A percentile compares a stretch with the other conserved stretches of the same genome.
These are phyloP conservation scores for Globisporangium abappressorium DNA, from an alignment of 352 stramenopile genomes.

Conservation along the genomic window DNA sequence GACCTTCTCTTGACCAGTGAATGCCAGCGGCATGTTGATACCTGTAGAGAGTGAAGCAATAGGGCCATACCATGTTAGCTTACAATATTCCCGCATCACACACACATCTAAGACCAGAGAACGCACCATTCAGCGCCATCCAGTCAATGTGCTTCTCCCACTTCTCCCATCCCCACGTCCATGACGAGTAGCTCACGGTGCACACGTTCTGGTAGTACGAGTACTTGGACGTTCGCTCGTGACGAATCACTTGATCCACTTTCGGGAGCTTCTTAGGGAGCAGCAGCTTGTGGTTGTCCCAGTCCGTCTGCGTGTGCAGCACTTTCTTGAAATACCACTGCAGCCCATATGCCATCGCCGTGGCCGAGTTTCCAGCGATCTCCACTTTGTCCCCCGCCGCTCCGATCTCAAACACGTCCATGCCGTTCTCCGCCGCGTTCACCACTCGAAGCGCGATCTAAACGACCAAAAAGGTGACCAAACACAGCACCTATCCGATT, in stretches of 20 bases:
- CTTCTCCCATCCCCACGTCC: constrained; percentile 82
- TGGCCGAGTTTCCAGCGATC: constrained; percentile 51
- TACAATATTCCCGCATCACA: neutral
- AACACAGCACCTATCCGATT: neutral
- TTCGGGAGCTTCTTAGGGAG: constrained; percentile 50
- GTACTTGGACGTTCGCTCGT: constrained; percentile 71
- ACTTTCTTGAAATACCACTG: constrained; percentile 78
- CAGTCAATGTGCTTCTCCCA: constrained; percentile 92
- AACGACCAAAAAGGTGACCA: neutral
- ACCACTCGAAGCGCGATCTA: constrained; percentile 57
- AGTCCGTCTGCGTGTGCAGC: constrained; percentile 77
- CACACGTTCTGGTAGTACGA: constrained; percentile 93
- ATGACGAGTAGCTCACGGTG: constrained; percentile 90
- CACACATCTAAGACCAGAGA: neutral
- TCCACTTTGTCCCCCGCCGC: constrained; percentile 44
- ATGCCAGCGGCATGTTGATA: constrained; percentile 90
- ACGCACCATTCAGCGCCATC: constrained; percentile 88
- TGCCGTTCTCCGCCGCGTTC: constrained; percentile 28
- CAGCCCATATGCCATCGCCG: constrained; percentile 64
- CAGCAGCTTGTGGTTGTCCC: constrained; percentile 73
- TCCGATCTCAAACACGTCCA: constrained; percentile 68
- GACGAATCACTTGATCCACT: constrained; percentile 28
- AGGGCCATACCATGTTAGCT: neutral
- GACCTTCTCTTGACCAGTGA: constrained; percentile 88
- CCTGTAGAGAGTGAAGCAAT: constrained; percentile 18